Evolutionary conservation across 768 basidiomycete genomes (phyloP), one percentile per base, ranked within the genome.

Genomic region (Kwoniella pini): DNA sequence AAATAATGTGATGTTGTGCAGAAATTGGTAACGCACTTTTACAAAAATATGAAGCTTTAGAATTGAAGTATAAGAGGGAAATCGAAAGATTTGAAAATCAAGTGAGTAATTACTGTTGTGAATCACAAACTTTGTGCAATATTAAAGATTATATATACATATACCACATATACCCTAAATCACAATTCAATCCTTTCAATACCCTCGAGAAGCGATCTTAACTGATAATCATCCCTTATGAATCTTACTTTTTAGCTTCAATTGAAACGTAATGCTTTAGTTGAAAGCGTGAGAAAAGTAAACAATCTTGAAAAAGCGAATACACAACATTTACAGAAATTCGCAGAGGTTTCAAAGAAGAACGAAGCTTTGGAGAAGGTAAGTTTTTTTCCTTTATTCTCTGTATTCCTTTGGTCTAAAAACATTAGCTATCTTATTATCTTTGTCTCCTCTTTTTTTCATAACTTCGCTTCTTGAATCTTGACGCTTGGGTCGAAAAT

Each of bases 1-100:
- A 7, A 15, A 10, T 42, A 5, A 11, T 13, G 9, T 13, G 19
- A 19, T 6, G 11, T 36, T 13, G 30, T 15, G 21, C 53, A 91
- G 91, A 94, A 82, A 87, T 95, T 27, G 92, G 92, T 12, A 90
- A 92, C 77, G 92, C 93, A 3, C 79, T 96, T 46, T 78, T 96
- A 48, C 86, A 89, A 71, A 82, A 87, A 61, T 91, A 94, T 74
- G 92, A 94, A 79, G 89, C 88, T 36, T 43, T 76, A 40, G 70
- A 71, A 53, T 58, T 63, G 38, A 73, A 74, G 49, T 56, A 63
- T 26, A 57, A 63, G 24, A 54, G 67, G 21, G 71, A 70, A 36
- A 66, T 68, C 39, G 67, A 72, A 26, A 57, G 63, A 55, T 69
- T 57, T 15, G 63, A 75, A 38, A 63, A 57, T 15, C 71, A 75